Base-by-base conservation (phyloP, 345 rosid species). In the Durio zibethinus region DNA sequence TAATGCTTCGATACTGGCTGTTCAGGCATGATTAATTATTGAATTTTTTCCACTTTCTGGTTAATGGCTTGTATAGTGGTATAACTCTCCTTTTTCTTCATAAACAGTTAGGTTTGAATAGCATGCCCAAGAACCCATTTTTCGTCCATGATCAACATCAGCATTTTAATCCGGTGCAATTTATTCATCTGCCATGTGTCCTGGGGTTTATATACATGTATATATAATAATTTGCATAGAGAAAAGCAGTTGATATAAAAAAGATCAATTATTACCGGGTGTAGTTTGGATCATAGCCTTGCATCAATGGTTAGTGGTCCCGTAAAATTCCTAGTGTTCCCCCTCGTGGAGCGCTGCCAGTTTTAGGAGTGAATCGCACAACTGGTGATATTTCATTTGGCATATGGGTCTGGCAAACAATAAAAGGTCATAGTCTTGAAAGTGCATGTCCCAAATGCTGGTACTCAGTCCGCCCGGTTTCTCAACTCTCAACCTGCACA, bases 321-420 rank as follows among this genome's bases (percentile, higher is more conserved):
- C 27, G 8, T 36, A 10, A 63, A 35, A 63, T 35, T 63, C 68
- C 43, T 16, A n/a, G 25, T 36, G 48, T n/a, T 65, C 48, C 48
- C 70, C 16, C 4, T 15, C 38, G 70, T 65, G 70, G 70, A 11
- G 43, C n/a, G 48, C 29, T 38, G 70, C 70, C 70, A 65, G 70
- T 65, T 36, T n/a, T n/a, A n/a, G 70, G 48, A 45, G 11, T 45
- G 11, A 10, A 45, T 45, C 1, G 48, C 48, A 45, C 15, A 10
- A 12, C 10, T 36, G 48, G 16, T 65, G 48, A 65, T 10, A 10
- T n/a, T 64, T 64, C 70, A 20, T 64, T 64, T 23, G 27, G 7
- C 59, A 21, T 20, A 53, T 53, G 25, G 7, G 6, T 20, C 7
- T 7, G 25, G 3, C 25, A 53, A 18, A 53, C 0, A 7, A 38